phyloP scores from a whole-genome alignment of 2,329 filamentous ascomycete genomes.

The Neodidymelliopsis sp. region DNA sequence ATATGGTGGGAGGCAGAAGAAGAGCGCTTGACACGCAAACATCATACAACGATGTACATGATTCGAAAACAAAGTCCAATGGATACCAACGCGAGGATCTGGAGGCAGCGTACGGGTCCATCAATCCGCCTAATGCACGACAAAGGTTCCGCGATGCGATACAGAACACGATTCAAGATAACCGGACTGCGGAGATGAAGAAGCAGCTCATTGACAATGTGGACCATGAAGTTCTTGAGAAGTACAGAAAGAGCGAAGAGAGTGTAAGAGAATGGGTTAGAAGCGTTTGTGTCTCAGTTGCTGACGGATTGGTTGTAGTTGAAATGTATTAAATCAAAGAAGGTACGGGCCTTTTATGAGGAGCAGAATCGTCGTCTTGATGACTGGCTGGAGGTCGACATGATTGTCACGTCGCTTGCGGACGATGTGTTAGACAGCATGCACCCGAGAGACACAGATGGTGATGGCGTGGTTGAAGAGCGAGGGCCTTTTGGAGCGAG shows the following conservation, averaged over 20 bases:
- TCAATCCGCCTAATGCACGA: constrained; percentile 23
- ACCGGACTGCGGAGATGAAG: constrained; percentile 58
- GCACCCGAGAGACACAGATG: constrained; percentile 62
- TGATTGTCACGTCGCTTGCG: too few species aligned
- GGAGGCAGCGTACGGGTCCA: constrained; percentile 39
- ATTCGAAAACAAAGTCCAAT: not conserved
- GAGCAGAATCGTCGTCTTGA: constrained; percentile 62
- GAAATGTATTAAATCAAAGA: constrained; percentile 61
- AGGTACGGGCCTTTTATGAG: constrained; percentile 62
- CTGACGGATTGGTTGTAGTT: constrained; percentile 42
- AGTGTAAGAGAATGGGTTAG: constrained; percentile 44
- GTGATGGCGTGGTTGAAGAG: constrained; percentile 63
- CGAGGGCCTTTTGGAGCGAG: constrained; percentile 59
- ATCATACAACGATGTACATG: constrained; percentile 8
- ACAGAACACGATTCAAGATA: constrained; percentile 55
- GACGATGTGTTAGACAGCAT: constrained; percentile 68
- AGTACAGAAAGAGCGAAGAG: constrained; percentile 60
- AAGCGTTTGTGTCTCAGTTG: not conserved
- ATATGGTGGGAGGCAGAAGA: constrained; percentile 15
- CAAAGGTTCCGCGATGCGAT: constrained; percentile 58
- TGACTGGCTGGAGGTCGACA: constrained; percentile 67
- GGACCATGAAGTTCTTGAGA: constrained; percentile 57
- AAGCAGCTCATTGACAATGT: constrained; percentile 57
- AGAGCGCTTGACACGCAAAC: constrained; percentile 3
- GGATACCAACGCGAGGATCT: constrained; percentile 27